Evolutionary conservation across 1,284 basidiomycete species (phyloP).

Genomic region (Anthracocystis setariae): DNA sequence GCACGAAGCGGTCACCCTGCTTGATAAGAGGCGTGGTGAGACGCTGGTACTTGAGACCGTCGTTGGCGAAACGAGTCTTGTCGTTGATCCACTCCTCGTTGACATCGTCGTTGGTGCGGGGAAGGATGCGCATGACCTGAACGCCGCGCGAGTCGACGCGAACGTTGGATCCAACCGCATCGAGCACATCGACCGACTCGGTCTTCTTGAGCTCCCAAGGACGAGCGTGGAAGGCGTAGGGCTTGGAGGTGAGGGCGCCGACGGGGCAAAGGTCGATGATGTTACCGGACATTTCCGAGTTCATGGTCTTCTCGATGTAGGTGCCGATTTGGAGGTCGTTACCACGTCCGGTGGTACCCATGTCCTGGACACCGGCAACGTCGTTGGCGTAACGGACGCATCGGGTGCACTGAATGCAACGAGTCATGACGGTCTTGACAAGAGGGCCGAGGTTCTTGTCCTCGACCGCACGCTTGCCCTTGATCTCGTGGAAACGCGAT

Average conservation of each 20-base stretch:
- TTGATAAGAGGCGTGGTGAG: slow-evolving; percentile 91
- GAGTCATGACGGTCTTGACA: slow-evolving; percentile 99
- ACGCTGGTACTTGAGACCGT: slow-evolving; percentile 94
- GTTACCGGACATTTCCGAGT: slow-evolving; percentile 97
- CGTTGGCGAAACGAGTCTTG: slow-evolving; percentile 96
- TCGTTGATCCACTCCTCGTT: slow-evolving; percentile 99
- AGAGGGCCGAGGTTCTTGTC: slow-evolving; percentile 98
- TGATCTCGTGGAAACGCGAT: slow-evolving; percentile 95
- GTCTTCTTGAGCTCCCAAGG: slow-evolving; percentile 99
- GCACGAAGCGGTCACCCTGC: slow-evolving; percentile 89
- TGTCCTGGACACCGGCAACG: slow-evolving; percentile 96
- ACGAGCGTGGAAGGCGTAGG: slow-evolving; percentile 94
- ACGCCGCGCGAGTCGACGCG: slow-evolving; percentile 94
- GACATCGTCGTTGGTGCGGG: slow-evolving; percentile 94
- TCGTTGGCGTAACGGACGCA: slow-evolving; percentile 99
- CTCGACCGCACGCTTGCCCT: slow-evolving; percentile 96
- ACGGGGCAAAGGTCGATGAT: slow-evolving; percentile 94
- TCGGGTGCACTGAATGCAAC: slow-evolving; percentile 99
- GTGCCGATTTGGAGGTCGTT: slow-evolving; percentile 99
- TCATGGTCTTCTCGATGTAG: slow-evolving; percentile 96
- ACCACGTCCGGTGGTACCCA: slow-evolving; percentile 95
- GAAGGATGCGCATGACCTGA: slow-evolving; percentile 96
- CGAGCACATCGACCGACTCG: slow-evolving; percentile 95
- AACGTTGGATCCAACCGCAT: slow-evolving; percentile 98
- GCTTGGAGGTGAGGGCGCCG: slow-evolving; percentile 96